Evolutionary conservation across 441 rosid species (phyloP), one percentile per base, ranked within the genome.

Genomic region (Codiaeum variegatum): DNA sequence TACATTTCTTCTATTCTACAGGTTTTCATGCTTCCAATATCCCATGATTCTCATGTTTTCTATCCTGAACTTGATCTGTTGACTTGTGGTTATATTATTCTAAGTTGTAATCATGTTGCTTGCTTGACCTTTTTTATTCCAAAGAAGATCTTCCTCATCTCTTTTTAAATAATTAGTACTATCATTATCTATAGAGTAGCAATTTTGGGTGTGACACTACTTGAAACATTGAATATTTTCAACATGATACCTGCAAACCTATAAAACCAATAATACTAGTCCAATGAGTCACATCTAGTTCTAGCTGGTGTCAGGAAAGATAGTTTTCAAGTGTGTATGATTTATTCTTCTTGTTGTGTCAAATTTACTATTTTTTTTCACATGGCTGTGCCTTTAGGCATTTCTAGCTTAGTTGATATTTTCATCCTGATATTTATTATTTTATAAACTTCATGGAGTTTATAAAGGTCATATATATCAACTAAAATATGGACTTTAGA

Each of bases 401-500:
- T 13, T 7, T 47, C 49, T 42, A 3, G 18, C 23, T 23, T 21
- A 16, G 66, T 19, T 29, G 32, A 5, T 24, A 4, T 47, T 21
- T 26, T 71, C 24, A 47, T 61, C 16, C 67, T 68, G 36, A n/a
- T 69, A 38, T 70, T 58, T 67, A 66, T 71, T 49, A 40, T 38
- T 9, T 26, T 66, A 32, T 61, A 49, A 52, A 66, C 18, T 71
- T 76, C 31, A 69, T 67, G 60, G 86, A 94, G 97, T 94, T 94
- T 87, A 84, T 90, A 60, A 85, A 81, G 83, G 93, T 88, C 76
- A 78, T 90, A 70, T 94, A 87, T 77, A 90, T 84, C 98, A 94
- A 83, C 89, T 94, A 69, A 89, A 88, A 81, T 87, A 83, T 76
- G 98, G 94, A 79, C 89, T 92, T 72, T 90, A 82, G 78, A 90